Conservation (phyloP, 495 filamentous ascomycete species). For the Hyphodiscus hymeniophilus region DNA sequence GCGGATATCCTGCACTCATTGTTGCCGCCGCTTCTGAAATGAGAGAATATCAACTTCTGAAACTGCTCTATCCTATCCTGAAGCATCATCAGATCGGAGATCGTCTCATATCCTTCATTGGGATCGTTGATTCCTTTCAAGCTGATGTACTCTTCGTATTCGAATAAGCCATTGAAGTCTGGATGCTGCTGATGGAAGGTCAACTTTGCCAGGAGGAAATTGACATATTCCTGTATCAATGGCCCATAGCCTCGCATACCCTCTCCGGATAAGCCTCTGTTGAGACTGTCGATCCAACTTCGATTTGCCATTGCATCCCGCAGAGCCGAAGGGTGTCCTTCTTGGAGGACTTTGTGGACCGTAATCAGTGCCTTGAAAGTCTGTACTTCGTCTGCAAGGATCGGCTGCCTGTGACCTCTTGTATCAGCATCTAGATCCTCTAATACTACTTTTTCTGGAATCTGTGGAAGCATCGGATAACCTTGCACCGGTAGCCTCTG, state of each 20-base stretch:
- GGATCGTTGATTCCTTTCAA: conserved; percentile 97
- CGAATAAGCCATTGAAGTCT: conserved; percentile 97
- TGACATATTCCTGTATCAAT: conserved; percentile 90
- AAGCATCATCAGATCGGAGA: conserved; percentile 89
- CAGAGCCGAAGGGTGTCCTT: conserved; percentile 82
- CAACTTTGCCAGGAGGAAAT: conserved; percentile 86
- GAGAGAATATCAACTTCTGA: conserved; percentile 95
- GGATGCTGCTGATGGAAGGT: conserved; percentile 92
- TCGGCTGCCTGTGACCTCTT: conserved; percentile 60
- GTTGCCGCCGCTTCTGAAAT: conserved; percentile 82
- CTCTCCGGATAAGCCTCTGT: conserved; percentile 74
- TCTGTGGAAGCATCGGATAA: not conserved
- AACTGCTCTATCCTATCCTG: conserved; percentile 98
- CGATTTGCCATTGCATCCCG: conserved; percentile 83
- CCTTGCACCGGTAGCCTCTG: not conserved
- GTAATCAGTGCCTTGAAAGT: conserved; percentile 91
- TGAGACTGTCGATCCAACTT: conserved; percentile 89
- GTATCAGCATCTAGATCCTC: conserved; percentile 4
- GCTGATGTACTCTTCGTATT: conserved; percentile 98
- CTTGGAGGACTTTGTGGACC: conserved; percentile 92
- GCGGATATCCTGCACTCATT: conserved; percentile 96
- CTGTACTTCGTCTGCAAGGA: conserved; percentile 91
- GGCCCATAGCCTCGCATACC: conserved; percentile 87
- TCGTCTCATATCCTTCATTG: conserved; percentile 98
- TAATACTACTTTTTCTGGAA: not conserved